Percentiles rank a stretch among this genome's conserved stretches.
phyloP scores from a whole-genome alignment of 2,329 filamentous ascomycete species.

The Chaetoscypha palmicola region DNA sequence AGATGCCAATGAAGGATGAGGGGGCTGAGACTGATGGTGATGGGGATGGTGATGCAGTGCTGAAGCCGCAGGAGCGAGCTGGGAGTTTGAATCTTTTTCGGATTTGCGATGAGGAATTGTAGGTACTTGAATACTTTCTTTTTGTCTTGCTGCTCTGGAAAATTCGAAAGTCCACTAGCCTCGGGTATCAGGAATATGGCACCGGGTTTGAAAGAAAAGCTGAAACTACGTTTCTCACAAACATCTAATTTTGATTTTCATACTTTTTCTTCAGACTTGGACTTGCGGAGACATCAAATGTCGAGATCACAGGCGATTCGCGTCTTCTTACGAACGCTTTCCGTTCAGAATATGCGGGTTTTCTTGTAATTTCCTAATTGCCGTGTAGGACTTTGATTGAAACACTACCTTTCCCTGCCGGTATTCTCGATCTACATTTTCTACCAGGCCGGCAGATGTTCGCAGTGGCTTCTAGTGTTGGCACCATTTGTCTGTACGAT shows the following conservation, averaged over 20 bases:
- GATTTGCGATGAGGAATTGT: conserved; percentile 48
- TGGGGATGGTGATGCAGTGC: conserved; percentile 14
- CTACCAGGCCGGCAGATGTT: conserved; percentile 51
- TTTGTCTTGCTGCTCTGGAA: too few relatives aligned
- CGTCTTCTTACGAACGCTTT: too few relatives aligned
- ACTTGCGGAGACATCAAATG: too few relatives aligned
- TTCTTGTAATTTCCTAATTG: too few relatives aligned
- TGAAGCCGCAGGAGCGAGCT: conserved; percentile 54
- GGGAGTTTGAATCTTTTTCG: conserved; percentile 67
- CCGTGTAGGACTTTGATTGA: conserved; percentile 47
- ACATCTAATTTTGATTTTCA: conserved; percentile 7
- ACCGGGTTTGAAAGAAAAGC: too few relatives aligned
- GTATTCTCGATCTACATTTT: conserved; percentile 82
- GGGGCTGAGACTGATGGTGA: conserved; percentile 41
- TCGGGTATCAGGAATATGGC: too few relatives aligned
- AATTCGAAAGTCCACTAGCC: too few relatives aligned
- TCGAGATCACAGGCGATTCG: too few relatives aligned
- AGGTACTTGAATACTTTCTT: too few relatives aligned
- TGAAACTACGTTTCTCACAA: too few relatives aligned
- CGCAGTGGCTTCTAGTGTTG: conserved; percentile 72
- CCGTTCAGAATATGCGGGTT: too few relatives aligned
- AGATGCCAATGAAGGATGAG: conserved; percentile 43
- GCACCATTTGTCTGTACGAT: conserved; percentile 57
- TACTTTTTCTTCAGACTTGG: conserved; percentile 2
- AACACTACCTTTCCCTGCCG: conserved; percentile 57